These are phyloP conservation scores for Wolfiporia cocos DNA, from an alignment of 1,284 basidiomycete genomes.

Conservation along the genomic window DNA sequence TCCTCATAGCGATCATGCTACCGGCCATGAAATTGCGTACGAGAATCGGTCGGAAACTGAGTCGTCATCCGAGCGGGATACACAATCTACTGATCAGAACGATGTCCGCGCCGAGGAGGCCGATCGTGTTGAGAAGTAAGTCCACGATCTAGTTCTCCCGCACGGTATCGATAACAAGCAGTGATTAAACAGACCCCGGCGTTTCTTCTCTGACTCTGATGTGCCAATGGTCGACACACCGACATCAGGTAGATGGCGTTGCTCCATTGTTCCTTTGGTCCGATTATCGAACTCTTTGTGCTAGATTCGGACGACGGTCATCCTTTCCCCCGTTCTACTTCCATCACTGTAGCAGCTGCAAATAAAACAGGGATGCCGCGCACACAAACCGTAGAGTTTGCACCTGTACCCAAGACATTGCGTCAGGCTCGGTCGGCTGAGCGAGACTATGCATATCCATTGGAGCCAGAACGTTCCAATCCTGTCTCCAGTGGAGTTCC, in stretches of 20 bases:
- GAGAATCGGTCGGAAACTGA: too few species aligned
- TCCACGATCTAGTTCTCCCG: not conserved
- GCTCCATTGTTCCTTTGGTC: not conserved
- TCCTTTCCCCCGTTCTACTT: constrained; percentile 1
- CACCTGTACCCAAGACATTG: constrained; percentile 23
- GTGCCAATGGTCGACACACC: not conserved
- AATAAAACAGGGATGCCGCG: not conserved
- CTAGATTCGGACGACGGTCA: not conserved
- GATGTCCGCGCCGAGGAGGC: too few species aligned
- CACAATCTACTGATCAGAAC: too few species aligned
- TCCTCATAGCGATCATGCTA: too few species aligned
- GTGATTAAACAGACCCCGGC: not conserved
- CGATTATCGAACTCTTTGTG: not conserved
- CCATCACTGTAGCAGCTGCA: constrained; percentile 2
- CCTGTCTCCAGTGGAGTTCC: too few species aligned
- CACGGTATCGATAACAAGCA: not conserved
- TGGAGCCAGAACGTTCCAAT: not conserved
- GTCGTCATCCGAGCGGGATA: too few species aligned
- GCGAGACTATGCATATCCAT: not conserved
- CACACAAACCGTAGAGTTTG: constrained; percentile 57
- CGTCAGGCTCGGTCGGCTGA: constrained; percentile 13
- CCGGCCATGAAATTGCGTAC: too few species aligned
- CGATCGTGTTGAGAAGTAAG: not conserved
- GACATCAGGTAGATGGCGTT: constrained; percentile 1
- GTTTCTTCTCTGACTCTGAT: not conserved